phyloP scores from a whole-genome alignment of 352 stramenopile genomes.

The Phytopythium chamaehyphon region DNA sequence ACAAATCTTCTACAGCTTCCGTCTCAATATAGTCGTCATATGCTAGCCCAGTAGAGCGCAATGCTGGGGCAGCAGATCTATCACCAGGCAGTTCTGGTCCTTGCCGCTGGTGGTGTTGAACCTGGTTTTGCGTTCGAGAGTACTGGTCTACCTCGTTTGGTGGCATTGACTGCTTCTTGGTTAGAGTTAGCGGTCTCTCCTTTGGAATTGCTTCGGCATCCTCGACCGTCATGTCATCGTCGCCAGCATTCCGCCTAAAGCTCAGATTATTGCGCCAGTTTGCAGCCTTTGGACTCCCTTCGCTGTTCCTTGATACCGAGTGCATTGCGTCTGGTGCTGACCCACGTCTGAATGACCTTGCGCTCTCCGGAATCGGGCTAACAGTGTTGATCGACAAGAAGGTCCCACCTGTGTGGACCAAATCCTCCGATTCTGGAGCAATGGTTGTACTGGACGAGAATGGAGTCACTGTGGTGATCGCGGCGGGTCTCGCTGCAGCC shows the following conservation, averaged over 20 bases:
- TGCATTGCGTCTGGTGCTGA: neutral
- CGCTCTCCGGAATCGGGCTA: neutral
- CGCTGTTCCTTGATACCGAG: neutral
- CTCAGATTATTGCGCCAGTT: neutral
- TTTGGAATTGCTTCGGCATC: neutral
- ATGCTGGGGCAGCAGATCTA: neutral
- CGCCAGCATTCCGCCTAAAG: neutral
- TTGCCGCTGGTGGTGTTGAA: neutral
- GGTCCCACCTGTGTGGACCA: neutral
- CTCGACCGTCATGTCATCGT: neutral
- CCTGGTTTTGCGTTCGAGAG: neutral
- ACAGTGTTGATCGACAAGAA: conserved; percentile 1
- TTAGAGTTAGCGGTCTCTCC: neutral
- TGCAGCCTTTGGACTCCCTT: neutral
- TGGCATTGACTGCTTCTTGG: neutral
- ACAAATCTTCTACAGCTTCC: conserved; percentile 23
- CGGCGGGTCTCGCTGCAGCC: neutral
- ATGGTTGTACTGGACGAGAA: neutral
- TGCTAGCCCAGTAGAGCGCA: conserved; percentile 4
- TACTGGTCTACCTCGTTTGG: neutral
- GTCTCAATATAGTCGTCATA: conserved; percentile 24
- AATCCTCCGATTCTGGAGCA: neutral
- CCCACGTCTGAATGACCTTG: neutral
- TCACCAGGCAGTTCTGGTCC: neutral
- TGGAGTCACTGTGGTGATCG: conserved; percentile 1